These are phyloP conservation scores for Talaromyces sp. DNA, from an alignment of 2,329 filamentous ascomycete species.

Conservation along the genomic window DNA sequence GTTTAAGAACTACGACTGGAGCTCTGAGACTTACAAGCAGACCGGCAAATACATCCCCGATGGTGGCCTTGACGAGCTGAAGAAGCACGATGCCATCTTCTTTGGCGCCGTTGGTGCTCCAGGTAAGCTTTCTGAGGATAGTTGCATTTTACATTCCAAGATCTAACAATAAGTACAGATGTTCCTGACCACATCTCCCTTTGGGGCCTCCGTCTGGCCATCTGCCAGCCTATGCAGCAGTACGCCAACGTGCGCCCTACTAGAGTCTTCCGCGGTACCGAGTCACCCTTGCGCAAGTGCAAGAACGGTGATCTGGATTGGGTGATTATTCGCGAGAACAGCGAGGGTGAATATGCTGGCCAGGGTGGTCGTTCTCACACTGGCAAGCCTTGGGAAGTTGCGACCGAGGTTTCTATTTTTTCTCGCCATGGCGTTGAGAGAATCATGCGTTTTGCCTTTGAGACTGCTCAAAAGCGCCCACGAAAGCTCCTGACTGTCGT, in stretches of 20 bases:
- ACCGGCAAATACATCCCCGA: slow-evolving; percentile 67
- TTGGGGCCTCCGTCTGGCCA: slow-evolving; percentile 68
- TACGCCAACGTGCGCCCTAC: slow-evolving; percentile 70
- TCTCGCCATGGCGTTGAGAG: slow-evolving; percentile 62
- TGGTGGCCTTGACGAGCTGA: slow-evolving; percentile 60
- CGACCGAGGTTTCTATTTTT: slow-evolving; percentile 67
- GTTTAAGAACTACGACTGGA: slow-evolving; percentile 69
- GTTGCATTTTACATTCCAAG: neutral
- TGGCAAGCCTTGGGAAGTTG: slow-evolving; percentile 61
- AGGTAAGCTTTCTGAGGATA: slow-evolving; percentile 31
- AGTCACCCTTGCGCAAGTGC: slow-evolving; percentile 59
- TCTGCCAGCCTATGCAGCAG: slow-evolving; percentile 68
- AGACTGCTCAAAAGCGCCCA: slow-evolving; percentile 59
- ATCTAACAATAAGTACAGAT: slow-evolving; percentile 35
- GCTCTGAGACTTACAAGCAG: slow-evolving; percentile 66
- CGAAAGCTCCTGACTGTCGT: slow-evolving; percentile 64
- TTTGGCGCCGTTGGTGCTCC: slow-evolving; percentile 70
- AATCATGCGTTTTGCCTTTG: slow-evolving; percentile 66
- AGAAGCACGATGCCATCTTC: slow-evolving; percentile 65
- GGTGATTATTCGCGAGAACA: slow-evolving; percentile 69
- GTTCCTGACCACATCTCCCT: slow-evolving; percentile 70
- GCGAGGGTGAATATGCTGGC: slow-evolving; percentile 67
- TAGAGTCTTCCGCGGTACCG: slow-evolving; percentile 62
- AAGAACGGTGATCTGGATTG: slow-evolving; percentile 64
- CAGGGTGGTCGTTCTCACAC: slow-evolving; percentile 65